Evolutionary conservation across 1,284 basidiomycete species (phyloP), one percentile per base, ranked within the genome.

Genomic region (Papiliotrema terrestris): DNA sequence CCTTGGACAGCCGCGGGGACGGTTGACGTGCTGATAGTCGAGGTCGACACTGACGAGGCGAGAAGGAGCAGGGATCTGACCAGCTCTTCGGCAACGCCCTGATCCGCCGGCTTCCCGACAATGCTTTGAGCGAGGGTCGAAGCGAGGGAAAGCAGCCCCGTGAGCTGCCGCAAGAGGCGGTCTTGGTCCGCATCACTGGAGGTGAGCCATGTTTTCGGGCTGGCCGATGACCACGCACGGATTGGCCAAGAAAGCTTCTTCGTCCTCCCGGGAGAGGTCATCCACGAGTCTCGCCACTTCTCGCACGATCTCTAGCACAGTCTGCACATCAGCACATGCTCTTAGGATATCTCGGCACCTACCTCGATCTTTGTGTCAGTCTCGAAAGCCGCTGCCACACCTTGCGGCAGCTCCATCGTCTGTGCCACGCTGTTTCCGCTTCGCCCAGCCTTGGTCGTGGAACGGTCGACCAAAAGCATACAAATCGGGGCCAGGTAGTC

Each of bases 391-490:
- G 73, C 77, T 29, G 80, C 80, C 2, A 83, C 79, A 48, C 89
- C 87, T 29, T 83, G 81, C 1, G 80, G 65, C 47, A 80, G 81
- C 71, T 91, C 88, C 50, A 86, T 51, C 15, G 55, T 58, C 45
- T 58, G 58, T 13, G 51, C 26, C 53, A 82, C 46, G 83, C 80
- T 37, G 86, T 45, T 52, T 5, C 58, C 56, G 51, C 58, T 49
- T 52, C 58, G 51, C 22, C 67, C 68, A 42, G 59, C 81, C 49
- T 86, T 86, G 66, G 84, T 87, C 5, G 85, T 82, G 2, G 82
- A 80, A 59, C 88, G 89, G 66, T 95, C 91, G 1, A 93, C 81
- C 13, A 98, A 80, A 1, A 98, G 83, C 85, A 97, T 89, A 60
- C 83, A 85, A 8, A 96, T 77, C 0, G 92, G 88, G 0, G 89